Percentiles rank a stretch among this genome's conserved stretches.
Evolutionary conservation across 148 eudicot species (phyloP).

Genomic region (Rhododendron simsii): DNA sequence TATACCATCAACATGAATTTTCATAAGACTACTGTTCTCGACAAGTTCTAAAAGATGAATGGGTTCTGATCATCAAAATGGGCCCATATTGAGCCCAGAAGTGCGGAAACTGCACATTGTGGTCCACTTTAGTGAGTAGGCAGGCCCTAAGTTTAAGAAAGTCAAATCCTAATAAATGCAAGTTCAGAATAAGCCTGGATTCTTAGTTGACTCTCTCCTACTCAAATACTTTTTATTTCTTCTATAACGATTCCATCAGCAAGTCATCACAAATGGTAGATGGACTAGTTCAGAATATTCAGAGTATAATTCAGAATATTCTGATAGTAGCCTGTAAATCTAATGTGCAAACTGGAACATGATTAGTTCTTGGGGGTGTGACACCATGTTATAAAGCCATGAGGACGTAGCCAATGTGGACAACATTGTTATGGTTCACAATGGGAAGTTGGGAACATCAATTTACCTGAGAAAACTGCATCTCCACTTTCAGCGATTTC

Average conservation of each 20-base stretch:
- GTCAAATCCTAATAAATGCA: background rate
- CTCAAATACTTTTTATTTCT: background rate
- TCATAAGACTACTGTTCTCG: background rate
- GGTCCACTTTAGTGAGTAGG: background rate
- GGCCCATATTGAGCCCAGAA: background rate
- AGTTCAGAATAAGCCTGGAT: background rate
- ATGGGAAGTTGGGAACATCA: background rate
- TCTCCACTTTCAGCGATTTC: slow-evolving; percentile 58
- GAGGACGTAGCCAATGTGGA: background rate
- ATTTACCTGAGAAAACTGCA: slow-evolving; percentile 88
- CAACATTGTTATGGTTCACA: background rate
- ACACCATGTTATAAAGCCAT: background rate
- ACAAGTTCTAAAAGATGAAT: background rate
- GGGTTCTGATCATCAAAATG: background rate
- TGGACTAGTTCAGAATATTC: background rate
- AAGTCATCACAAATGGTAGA: background rate
- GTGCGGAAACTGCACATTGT: background rate
- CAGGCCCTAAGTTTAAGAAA: background rate
- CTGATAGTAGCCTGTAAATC: background rate
- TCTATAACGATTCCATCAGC: background rate
- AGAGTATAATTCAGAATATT: background rate
- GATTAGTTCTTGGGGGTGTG: background rate
- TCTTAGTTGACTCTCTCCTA: background rate
- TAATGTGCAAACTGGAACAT: slow-evolving; percentile 2
- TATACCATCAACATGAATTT: background rate